A percentile compares a stretch with the other conserved stretches of the same genome.
Conservation (phyloP, 768 basidiomycete species). For the Porphyrellus cyaneotinctus region DNA sequence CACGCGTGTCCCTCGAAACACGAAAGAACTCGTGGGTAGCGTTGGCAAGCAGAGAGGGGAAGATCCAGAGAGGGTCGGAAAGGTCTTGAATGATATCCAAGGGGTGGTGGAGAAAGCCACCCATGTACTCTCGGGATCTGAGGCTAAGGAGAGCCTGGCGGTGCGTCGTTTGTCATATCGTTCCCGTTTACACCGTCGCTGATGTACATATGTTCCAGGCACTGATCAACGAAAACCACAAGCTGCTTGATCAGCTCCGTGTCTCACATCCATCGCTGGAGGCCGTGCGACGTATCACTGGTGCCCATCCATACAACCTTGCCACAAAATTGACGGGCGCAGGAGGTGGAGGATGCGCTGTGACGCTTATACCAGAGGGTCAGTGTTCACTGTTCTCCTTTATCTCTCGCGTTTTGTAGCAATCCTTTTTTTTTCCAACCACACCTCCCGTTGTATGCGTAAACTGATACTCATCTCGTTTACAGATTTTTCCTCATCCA, state of each 20-base stretch:
- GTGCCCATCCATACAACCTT: conserved; percentile 58
- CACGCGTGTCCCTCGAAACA: conserved; percentile 89
- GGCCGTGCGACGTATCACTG: conserved; percentile 68
- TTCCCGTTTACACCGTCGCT: neutral
- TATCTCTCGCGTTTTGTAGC: too few species aligned
- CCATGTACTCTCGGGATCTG: conserved; percentile 61
- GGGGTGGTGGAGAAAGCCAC: conserved; percentile 80
- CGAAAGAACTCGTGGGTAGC: conserved; percentile 90
- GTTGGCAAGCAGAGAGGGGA: conserved; percentile 69
- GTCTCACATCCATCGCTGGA: conserved; percentile 92
- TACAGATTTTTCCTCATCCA: conserved; percentile 64
- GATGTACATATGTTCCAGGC: conserved; percentile 39
- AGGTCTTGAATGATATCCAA: conserved; percentile 78
- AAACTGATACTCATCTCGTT: neutral
- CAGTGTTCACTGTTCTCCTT: conserved; percentile 23
- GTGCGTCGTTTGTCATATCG: conserved; percentile 43
- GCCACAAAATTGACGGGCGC: conserved; percentile 97
- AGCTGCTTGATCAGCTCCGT: conserved; percentile 74
- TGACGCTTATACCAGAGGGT: conserved; percentile 95
- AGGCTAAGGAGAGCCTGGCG: conserved; percentile 32
- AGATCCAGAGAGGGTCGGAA: conserved; percentile 84
- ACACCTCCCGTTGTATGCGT: too few species aligned
- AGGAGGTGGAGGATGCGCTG: conserved; percentile 97
- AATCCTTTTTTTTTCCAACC: neutral
- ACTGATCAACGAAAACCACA: conserved; percentile 88